Conservation (phyloP, 169 alveolate species). For the Plasmodium blacklocki region DNA sequence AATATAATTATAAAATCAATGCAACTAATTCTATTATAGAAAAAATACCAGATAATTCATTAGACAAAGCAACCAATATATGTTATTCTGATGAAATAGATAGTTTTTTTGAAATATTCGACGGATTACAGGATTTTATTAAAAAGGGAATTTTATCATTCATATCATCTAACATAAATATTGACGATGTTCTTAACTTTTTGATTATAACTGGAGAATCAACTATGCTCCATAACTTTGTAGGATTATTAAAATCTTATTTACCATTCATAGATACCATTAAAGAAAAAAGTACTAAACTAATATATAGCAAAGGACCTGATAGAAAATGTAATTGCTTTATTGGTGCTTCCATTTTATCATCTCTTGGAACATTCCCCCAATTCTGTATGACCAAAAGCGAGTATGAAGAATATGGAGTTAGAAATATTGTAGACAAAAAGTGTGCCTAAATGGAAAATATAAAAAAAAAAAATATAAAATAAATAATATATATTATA, state of each 20-base stretch:
- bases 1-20: slow-evolving; percentile 59
- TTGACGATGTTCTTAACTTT: slow-evolving; percentile 71
- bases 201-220: slow-evolving; percentile 84
- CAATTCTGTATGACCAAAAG: slow-evolving; percentile 81
- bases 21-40: slow-evolving; percentile 30
- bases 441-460: slow-evolving; percentile 54
- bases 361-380: slow-evolving; percentile 82
- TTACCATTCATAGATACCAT: slow-evolving; percentile 78
- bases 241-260: slow-evolving; percentile 79
- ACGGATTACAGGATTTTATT: slow-evolving; percentile 63
- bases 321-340: slow-evolving; percentile 85
- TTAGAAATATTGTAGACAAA: slow-evolving; percentile 77
- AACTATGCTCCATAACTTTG: slow-evolving; percentile 77
- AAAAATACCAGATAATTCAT: slow-evolving; percentile 37
- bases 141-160: slow-evolving; percentile 73
- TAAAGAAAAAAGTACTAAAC: slow-evolving; percentile 35
- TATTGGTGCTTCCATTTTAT: slow-evolving; percentile 86
- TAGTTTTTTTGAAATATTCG: slow-evolving; percentile 57
- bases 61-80: slow-evolving; percentile 36
- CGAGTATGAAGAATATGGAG: slow-evolving; percentile 83
- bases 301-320: slow-evolving; percentile 68
- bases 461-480: background rate
- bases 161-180: slow-evolving; percentile 44
- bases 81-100: slow-evolving; percentile 54
- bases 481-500: background rate